phyloP scores from a whole-genome alignment of 139 green algal species.

The Asterochloris sp. region DNA sequence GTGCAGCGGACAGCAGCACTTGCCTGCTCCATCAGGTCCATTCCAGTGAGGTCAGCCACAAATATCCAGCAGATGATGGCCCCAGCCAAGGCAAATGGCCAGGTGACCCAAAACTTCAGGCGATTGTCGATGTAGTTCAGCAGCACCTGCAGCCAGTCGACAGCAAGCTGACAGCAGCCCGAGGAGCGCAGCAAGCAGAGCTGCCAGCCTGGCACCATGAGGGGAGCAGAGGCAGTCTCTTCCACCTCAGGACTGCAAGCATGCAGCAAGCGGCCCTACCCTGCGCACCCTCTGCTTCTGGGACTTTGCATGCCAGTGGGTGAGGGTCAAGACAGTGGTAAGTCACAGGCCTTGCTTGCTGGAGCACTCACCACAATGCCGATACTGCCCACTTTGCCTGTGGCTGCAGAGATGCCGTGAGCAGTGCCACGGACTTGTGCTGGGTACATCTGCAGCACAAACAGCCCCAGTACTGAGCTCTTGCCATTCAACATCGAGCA shows the following conservation, averaged over 20 bases:
- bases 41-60: slow-evolving; percentile 19
- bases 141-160: background rate
- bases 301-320: no score
- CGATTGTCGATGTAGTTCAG: slow-evolving; percentile 16
- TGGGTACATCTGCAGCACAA: slow-evolving; percentile 17
- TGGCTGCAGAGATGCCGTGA: slow-evolving; percentile 22
- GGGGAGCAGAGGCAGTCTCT: no score
- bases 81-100: slow-evolving; percentile 16
- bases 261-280: no score
- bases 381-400: slow-evolving; percentile 23
- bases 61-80: slow-evolving; percentile 17
- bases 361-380: slow-evolving; percentile 9
- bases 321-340: no score
- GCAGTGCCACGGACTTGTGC: slow-evolving; percentile 9
- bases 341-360: no score
- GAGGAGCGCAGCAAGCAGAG: no score
- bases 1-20: background rate
- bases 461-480: no score
- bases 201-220: no score
- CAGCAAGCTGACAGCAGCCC: no score
- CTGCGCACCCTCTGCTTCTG: no score
- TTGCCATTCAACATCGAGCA: no score
- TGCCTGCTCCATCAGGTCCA: slow-evolving; percentile 23
- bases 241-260: no score
- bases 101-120: slow-evolving; percentile 22